Evolutionary conservation across 805 yeast genomes (phyloP), one percentile per base, ranked within the genome.

Genomic region (Wickerhamomyces strasburgensis): DNA sequence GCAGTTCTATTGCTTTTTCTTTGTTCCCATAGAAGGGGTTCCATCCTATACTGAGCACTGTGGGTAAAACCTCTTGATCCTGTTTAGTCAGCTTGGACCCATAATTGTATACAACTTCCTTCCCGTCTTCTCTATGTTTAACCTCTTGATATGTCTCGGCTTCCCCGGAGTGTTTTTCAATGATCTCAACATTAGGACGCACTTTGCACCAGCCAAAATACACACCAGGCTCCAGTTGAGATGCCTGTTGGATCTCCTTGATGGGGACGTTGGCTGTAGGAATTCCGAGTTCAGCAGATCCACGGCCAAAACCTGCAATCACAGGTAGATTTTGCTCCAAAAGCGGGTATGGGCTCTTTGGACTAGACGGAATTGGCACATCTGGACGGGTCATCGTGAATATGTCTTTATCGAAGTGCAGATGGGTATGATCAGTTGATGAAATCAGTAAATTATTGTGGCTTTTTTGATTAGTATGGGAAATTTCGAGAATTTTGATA

Each of bases 41-140:
- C 84, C 88, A 86, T 1, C 99, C 99, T 14, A 93, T 71, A 7
- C 96, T 85, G 85, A 90, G 82, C 7, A 93, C 98, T 80, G 88
- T 87, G 1, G 97, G 97, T 18, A 78, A 64, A 2, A 69, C 70
- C 14, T 62, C 61, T 34, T 68, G 68, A 3, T 70, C 62, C 28
- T 70, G 73, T 3, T 48, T 51, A 13, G 44, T 36, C 38, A 88
- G 61, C 8, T 59, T 49, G 5, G 57, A 46, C 1, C 96, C 96
- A 51, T 73, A 76, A 40, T 77, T 82, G 55, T 81, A 75, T 26
- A 63, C 70, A 13, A 79, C 80, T 18, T 56, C 54, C 9, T 64
- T 41, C 7, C 61, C 65, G 45, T 69, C 72, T 14, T 54, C 55
- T 35, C 72, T 55, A 29, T 45, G 46, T 21, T 50, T 49, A 3